Percentiles rank a stretch among this genome's conserved stretches.
Evolutionary conservation across 2,329 filamentous ascomycete genomes (phyloP).

Genomic region (Diaporthe helianthi): DNA sequence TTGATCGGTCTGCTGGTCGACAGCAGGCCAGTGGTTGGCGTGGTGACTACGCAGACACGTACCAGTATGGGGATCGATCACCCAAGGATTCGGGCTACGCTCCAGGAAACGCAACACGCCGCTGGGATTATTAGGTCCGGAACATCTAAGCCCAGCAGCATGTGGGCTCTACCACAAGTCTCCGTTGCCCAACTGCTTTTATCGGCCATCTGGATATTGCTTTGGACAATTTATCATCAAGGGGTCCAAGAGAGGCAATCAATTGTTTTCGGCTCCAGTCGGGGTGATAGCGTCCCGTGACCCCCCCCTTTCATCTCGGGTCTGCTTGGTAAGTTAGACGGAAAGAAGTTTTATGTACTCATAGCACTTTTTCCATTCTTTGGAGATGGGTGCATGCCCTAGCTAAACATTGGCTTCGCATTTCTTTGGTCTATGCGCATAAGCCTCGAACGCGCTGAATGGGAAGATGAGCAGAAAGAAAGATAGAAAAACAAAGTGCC

Average conservation of each 20-base stretch:
- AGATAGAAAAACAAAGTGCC: background rate
- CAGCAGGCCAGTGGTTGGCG: background rate
- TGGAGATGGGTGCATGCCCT: background rate
- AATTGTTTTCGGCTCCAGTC: background rate
- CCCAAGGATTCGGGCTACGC: constrained; percentile 1
- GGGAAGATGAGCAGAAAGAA: background rate
- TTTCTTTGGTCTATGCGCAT: background rate
- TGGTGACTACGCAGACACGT: background rate
- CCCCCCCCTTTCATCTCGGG: background rate
- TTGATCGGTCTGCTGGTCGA: background rate
- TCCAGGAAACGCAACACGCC: background rate
- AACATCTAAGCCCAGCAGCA: background rate
- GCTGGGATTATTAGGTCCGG: background rate
- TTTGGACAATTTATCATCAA: background rate
- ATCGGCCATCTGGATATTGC: background rate
- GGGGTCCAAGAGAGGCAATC: background rate
- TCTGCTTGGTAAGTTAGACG: background rate
- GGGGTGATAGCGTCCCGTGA: background rate
- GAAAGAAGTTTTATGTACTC: background rate
- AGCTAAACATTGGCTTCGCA: background rate
- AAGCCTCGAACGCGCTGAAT: background rate
- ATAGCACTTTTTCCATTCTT: background rate
- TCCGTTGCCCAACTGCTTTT: background rate
- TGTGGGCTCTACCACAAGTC: background rate
- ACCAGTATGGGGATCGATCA: background rate